phyloP scores from a whole-genome alignment of 164 flowering plant species.

The Aristolochia fimbriata region DNA sequence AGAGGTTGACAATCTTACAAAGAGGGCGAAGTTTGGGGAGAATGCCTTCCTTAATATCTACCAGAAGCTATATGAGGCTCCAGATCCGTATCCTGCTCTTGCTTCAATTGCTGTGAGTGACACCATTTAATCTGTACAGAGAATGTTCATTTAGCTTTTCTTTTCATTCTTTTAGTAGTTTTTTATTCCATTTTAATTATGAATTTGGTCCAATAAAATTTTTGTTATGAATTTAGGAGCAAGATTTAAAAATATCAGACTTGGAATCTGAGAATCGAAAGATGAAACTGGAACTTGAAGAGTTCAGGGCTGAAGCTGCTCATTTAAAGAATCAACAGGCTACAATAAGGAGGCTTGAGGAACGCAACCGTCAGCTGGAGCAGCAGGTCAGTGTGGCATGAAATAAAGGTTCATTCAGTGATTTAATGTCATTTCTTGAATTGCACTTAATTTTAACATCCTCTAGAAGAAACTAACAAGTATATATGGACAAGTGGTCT shows the following conservation, averaged over 20 bases:
- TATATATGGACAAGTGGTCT: too few species aligned
- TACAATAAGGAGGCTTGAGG: constrained; percentile 96
- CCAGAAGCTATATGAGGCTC: constrained; percentile 97
- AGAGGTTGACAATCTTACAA: constrained; percentile 97
- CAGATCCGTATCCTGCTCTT: constrained; percentile 96
- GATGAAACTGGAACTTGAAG: constrained; percentile 98
- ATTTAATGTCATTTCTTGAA: too few species aligned
- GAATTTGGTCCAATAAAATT: not conserved
- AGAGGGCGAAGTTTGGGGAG: constrained; percentile 97
- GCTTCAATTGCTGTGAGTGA: constrained; percentile 77
- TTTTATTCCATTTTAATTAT: not conserved
- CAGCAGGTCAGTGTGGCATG: constrained; percentile 55
- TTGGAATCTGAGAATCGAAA: constrained; percentile 88
- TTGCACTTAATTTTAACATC: too few species aligned
- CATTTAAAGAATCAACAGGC: constrained; percentile 98
- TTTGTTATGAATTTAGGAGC: constrained; percentile 46
- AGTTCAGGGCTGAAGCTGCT: constrained; percentile 86
- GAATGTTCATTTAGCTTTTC: not conserved
- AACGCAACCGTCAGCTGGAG: constrained; percentile 90
- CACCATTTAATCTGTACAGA: not conserved
- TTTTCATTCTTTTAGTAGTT: not conserved
- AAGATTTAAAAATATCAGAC: constrained; percentile 68
- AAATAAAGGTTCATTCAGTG: not conserved
- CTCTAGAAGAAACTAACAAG: too few species aligned
- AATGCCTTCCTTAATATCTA: constrained; percentile 97